Evolutionary conservation across 768 basidiomycete species (phyloP).

Genomic region (Cyclocybe aegerita): DNA sequence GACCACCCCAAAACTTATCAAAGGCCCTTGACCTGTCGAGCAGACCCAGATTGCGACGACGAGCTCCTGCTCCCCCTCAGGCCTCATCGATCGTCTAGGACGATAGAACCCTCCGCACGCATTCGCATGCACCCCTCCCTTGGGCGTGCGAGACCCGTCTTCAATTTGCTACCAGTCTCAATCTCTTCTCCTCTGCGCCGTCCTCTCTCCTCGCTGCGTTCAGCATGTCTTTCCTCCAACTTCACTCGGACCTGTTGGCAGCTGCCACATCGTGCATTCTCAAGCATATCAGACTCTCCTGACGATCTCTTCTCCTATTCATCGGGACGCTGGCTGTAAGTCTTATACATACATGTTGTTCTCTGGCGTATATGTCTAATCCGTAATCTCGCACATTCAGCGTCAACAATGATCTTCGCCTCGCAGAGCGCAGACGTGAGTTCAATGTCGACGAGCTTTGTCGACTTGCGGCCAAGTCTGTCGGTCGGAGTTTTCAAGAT

Average conservation of each 20-base stretch:
- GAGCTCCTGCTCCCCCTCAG: too few species aligned
- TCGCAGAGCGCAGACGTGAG: conserved; percentile 38
- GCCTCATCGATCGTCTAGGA: too few species aligned
- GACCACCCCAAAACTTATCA: too few species aligned
- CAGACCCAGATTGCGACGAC: too few species aligned
- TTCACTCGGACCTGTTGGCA: too few species aligned
- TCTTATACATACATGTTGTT: too few species aligned
- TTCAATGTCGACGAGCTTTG: conserved; percentile 41
- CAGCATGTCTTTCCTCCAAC: neutral
- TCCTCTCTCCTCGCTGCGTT: conserved; percentile 1
- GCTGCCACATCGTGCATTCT: too few species aligned
- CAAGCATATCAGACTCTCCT: too few species aligned
- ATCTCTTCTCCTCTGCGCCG: neutral
- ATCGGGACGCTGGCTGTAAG: too few species aligned
- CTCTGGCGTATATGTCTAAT: too few species aligned
- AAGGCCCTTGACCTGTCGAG: too few species aligned
- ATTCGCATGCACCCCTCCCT: neutral
- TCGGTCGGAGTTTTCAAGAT: conserved; percentile 33
- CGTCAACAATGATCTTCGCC: conserved; percentile 45
- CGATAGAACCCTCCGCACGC: neutral
- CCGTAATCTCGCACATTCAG: conserved; percentile 26
- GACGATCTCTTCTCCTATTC: too few species aligned
- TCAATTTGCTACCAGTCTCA: neutral
- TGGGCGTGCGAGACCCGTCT: neutral
- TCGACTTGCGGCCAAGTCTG: conserved; percentile 44